Evolutionary conservation across 768 basidiomycete species (phyloP).

Genomic region (Grammothele lineata): DNA sequence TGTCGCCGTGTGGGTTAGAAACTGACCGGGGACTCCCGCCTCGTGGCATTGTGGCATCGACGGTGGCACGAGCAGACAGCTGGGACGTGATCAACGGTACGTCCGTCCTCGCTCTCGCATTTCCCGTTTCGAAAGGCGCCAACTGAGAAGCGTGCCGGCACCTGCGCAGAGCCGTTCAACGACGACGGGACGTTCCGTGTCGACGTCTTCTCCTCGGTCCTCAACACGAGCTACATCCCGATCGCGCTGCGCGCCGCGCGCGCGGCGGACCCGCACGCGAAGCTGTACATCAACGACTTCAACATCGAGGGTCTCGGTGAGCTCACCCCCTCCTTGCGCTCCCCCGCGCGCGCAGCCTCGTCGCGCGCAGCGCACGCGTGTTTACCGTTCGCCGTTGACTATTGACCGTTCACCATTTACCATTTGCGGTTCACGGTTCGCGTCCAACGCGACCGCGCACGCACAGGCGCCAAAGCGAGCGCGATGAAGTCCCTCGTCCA

Average conservation of each 20-base stretch:
- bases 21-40: no score
- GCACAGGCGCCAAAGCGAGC: slow-evolving; percentile 43
- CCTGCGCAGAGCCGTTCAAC: slow-evolving; percentile 46
- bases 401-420: no score
- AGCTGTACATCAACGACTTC: slow-evolving; percentile 48
- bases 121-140: no score
- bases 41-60: no score
- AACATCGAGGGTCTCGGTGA: slow-evolving; percentile 27
- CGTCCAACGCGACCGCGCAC: background rate
- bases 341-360: no score
- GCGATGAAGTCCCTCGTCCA: slow-evolving; percentile 49
- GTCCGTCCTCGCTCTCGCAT: background rate
- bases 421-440: no score
- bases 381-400: no score
- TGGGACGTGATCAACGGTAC: slow-evolving; percentile 52
- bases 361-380: no score
- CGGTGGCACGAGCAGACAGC: no score
- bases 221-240: slow-evolving; percentile 42
- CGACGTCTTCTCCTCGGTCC: slow-evolving; percentile 47
- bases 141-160: no score
- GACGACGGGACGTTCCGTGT: slow-evolving; percentile 53
- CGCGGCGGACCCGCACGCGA: slow-evolving; percentile 48
- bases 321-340: background rate
- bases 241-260: slow-evolving; percentile 50
- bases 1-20: no score